Evolutionary conservation across 2,329 filamentous ascomycete species (phyloP).

Genomic region (Rhexocercosporidium sp.): DNA sequence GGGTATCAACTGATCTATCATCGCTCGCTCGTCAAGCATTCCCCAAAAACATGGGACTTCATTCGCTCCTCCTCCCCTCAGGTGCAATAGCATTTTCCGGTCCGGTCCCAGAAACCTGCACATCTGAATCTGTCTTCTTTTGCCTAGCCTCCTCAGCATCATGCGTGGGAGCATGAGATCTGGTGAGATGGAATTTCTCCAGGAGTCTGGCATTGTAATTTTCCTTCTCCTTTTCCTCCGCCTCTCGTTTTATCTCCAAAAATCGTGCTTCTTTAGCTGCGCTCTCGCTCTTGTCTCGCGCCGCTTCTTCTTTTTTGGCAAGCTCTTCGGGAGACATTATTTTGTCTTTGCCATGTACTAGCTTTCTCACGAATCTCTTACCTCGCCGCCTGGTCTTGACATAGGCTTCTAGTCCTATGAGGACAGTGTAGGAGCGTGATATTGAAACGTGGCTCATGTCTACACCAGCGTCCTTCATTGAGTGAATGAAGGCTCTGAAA

Average conservation of each 20-base stretch:
- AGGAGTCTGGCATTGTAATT: constrained; percentile 43
- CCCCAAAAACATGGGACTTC: neutral
- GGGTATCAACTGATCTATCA: constrained; percentile 28
- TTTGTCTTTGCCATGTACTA: constrained; percentile 61
- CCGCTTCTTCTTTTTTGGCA: constrained; percentile 60
- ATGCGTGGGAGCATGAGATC: neutral
- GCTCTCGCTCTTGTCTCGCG: constrained; percentile 65
- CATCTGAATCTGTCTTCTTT: constrained; percentile 23
- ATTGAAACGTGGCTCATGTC: constrained; percentile 82
- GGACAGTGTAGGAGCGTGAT: constrained; percentile 79
- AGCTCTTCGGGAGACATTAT: constrained; percentile 65
- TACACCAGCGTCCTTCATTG: constrained; percentile 72
- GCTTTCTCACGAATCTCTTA: constrained; percentile 57
- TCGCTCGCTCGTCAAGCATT: constrained; percentile 10
- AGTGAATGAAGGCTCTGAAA: constrained; percentile 80
- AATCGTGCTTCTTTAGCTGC: constrained; percentile 56
- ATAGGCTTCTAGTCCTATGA: constrained; percentile 84
- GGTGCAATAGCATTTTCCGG: constrained; percentile 37
- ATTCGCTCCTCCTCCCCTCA: constrained; percentile 29
- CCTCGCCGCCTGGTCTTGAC: constrained; percentile 67
- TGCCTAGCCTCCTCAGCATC: constrained; percentile 5
- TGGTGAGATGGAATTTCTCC: constrained; percentile 45
- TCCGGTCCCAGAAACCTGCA: constrained; percentile 31
- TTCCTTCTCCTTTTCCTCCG: constrained; percentile 28
- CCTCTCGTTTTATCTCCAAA: constrained; percentile 37